Percentiles rank a stretch among this genome's conserved stretches.
These are phyloP conservation scores for Boletus fagicola DNA, from an alignment of 768 basidiomycete species.

Conservation along the genomic window DNA sequence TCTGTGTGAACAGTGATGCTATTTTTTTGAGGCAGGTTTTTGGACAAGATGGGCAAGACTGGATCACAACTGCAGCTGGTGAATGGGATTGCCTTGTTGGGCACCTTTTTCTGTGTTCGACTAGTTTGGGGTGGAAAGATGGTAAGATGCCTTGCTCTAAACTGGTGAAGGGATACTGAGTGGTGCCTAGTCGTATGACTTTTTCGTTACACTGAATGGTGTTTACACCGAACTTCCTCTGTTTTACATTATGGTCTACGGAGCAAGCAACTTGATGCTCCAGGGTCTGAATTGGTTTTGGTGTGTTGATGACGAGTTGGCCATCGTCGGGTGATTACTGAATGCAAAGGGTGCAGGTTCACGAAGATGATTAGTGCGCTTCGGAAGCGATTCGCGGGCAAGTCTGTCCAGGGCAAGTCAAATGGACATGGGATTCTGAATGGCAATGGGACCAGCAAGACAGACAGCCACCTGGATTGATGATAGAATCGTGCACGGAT, in stretches of 20 bases:
- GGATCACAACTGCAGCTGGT: constrained; percentile 65
- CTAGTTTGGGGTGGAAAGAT: constrained; percentile 66
- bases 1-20: background rate
- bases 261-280: constrained; percentile 59
- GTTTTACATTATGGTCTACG: constrained; percentile 50
- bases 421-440: constrained; percentile 16
- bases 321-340: background rate
- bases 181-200: constrained; percentile 55
- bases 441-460: constrained; percentile 18
- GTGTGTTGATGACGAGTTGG: constrained; percentile 35
- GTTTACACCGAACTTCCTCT: constrained; percentile 55
- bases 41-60: constrained; percentile 74
- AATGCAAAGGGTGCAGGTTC: constrained; percentile 44
- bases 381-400: constrained; percentile 53
- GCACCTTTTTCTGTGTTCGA: constrained; percentile 67
- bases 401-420: constrained; percentile 13
- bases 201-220: constrained; percentile 56
- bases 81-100: constrained; percentile 68
- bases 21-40: constrained; percentile 46
- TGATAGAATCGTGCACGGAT: background rate
- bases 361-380: constrained; percentile 69
- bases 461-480: constrained; percentile 11
- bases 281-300: constrained; percentile 78
- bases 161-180: constrained; percentile 2
- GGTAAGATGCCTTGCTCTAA: constrained; percentile 17